Percentiles rank a stretch among this genome's conserved stretches.
These are phyloP conservation scores for Ustilago shanxiensis DNA, from an alignment of 1,284 basidiomycete species.

Conservation along the genomic window DNA sequence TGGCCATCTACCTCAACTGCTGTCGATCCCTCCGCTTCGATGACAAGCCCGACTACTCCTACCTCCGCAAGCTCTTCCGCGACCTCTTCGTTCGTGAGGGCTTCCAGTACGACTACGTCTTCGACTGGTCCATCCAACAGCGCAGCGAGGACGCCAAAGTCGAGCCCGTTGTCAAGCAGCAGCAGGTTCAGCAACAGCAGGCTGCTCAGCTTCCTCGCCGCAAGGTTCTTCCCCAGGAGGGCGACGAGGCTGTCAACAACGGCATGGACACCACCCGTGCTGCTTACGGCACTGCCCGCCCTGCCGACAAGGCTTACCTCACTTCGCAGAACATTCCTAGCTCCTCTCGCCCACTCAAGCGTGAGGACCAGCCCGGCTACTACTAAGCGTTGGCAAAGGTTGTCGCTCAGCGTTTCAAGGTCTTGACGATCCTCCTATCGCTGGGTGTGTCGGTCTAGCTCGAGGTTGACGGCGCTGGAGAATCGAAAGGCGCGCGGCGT, in stretches of 20 bases:
- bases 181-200: slow-evolving; percentile 47
- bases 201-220: slow-evolving; percentile 66
- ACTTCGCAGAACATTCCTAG: slow-evolving; percentile 48
- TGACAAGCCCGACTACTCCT: slow-evolving; percentile 71
- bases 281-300: slow-evolving; percentile 50
- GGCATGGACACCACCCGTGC: slow-evolving; percentile 59
- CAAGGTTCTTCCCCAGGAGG: slow-evolving; percentile 66
- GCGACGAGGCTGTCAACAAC: slow-evolving; percentile 47
- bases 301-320: slow-evolving; percentile 54
- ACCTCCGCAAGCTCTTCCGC: slow-evolving; percentile 70
- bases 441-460: slow-evolving; percentile 9
- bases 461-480: not conserved
- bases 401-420: slow-evolving; percentile 1
- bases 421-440: not conserved
- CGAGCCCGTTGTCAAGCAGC: slow-evolving; percentile 54
- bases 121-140: slow-evolving; percentile 70
- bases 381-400: slow-evolving; percentile 33
- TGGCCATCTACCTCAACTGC: slow-evolving; percentile 71
- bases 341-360: slow-evolving; percentile 50
- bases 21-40: slow-evolving; percentile 70
- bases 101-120: slow-evolving; percentile 71
- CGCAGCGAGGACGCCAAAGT: slow-evolving; percentile 61
- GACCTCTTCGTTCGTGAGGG: slow-evolving; percentile 71
- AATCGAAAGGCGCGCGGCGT: not conserved
- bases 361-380: slow-evolving; percentile 54